Evolutionary conservation across 192 early-diverging fungal genomes (phyloP), one percentile per base, ranked within the genome.

Genomic region (Coemansia reversa): DNA sequence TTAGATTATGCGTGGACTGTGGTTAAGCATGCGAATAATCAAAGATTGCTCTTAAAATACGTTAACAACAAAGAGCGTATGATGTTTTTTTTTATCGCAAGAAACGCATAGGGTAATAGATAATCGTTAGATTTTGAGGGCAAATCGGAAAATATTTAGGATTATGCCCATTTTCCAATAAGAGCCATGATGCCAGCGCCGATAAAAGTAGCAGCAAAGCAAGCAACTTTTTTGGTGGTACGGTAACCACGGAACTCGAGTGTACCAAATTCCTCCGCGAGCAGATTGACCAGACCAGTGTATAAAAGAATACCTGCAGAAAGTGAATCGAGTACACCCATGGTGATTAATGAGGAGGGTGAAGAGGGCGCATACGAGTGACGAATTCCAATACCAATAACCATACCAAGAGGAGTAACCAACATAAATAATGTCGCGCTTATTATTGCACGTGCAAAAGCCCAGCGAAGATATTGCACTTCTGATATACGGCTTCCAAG

Each of bases 281-380:
- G 82, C 25, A 93, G 68, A 4, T 88, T 88, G 20, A 88, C 86
- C 58, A 87, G 86, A n/a, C 87, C 88, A 22, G 86, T 86, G 83
- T 93, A 93, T 3, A 92, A 29, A 32, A 94, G 70, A 39, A 93
- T 92, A 58, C 92, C 92, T n/a, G 89, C 88, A 12, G 88, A 85
- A n/a, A 92, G 68, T 32, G 88, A 84, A 68, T 94, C 89, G 24
- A 92, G 70, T 49, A 92, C 82, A 39, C 90, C 92, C 51, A 81
- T 84, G 29, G 84, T 62, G 1, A 91, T 78, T n/a, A 94, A 63
- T 18, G 85, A 69, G 4, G 81, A 62, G 7, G 82, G 75, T 48
- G 85, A 86, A 60, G 87, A 85, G 2, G 79, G 73, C 53, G 86
- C 84, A 75, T 87, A 93, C 20, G 83, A 82, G 51, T 82, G 68